Evolutionary conservation across 768 basidiomycete genomes (phyloP).

Genomic region (Tulasnella sp.): DNA sequence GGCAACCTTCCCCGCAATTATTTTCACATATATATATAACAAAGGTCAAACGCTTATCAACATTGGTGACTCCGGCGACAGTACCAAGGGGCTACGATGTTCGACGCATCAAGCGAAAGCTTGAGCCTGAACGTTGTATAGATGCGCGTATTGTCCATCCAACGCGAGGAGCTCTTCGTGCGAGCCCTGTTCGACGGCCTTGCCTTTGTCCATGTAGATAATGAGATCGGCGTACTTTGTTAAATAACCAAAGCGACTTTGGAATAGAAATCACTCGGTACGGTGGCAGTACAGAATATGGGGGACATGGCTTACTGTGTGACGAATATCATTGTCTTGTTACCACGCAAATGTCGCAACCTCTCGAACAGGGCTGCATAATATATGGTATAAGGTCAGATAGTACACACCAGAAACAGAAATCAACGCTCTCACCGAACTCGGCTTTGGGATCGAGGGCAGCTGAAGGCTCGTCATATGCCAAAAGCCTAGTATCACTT

Average conservation of each 20-base stretch:
- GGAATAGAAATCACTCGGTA: background rate
- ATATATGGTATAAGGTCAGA: background rate
- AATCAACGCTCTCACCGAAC: conserved; percentile 19
- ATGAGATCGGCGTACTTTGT: conserved; percentile 20
- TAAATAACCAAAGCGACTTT: conserved; percentile 17
- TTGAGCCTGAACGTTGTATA: conserved; percentile 18
- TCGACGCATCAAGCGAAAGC: conserved; percentile 10
- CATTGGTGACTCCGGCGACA: no score
- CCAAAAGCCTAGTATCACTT: conserved; percentile 37
- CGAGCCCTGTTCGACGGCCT: conserved; percentile 14
- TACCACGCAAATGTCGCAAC: conserved; percentile 11
- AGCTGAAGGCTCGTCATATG: conserved; percentile 51
- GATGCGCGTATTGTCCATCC: conserved; percentile 15
- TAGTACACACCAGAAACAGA: background rate
- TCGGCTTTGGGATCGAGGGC: conserved; percentile 48
- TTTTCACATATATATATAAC: no score
- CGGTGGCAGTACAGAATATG: background rate
- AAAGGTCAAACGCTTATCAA: no score
- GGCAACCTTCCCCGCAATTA: no score
- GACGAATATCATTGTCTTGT: conserved; percentile 18
- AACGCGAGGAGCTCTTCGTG: conserved; percentile 16
- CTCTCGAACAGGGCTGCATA: conserved; percentile 16
- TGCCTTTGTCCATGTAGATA: conserved; percentile 19
- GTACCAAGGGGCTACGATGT: background rate
- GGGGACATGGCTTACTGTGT: conserved; percentile 9